Base-by-base conservation (phyloP, 192 early-diverging fungal genomes). In the Podila verticillata region DNA sequence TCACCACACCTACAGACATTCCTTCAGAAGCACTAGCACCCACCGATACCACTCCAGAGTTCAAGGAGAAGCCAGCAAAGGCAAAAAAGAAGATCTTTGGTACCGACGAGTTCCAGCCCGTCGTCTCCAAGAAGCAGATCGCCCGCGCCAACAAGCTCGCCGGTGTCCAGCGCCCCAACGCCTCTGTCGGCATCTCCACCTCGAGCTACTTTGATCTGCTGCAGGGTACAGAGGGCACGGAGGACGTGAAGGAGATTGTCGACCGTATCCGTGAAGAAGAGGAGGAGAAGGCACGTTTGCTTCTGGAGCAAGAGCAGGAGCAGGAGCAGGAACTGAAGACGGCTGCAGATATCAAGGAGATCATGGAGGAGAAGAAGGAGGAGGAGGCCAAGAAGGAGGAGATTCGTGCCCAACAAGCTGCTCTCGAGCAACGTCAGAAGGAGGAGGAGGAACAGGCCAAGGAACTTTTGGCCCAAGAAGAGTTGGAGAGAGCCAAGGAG, bases 41-140 rank as follows among this genome's bases (percentile, higher is more conserved):
- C 5, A 30, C 58, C 5, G 17, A 28, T 19, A 10, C 29, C 29
- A 60, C 22, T 31, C 28, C 66, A 44, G 75, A 67, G 20, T 48
- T 58, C 1, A 22, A 35, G 19, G 75, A 71, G 56, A 79, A 72
- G 64, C 47, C 39, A 28, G 57, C 68, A 32, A 80, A 80, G 59
- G 68, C 71, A 66, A 80, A 80, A 57, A 80, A 72, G 63, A 80
- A 80, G 66, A 80, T 80, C 62, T 80, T 80, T 72, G 77, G 77
- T 30, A 80, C 77, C 1, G 77, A 80, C 57, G 77, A 80, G 66
- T 80, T 80, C 62, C 77, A 80, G 30, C 77, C 77, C 54, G 77
- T 80, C 15, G 70, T 80, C 56, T 80, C 77, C 49, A 80, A 68
- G 65, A 80, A 80, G 66, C 77, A 80, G 24, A 70, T 72, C 39